These are phyloP conservation scores for Paratinospora sagittata DNA, from an alignment of 164 flowering plant genomes.

Conservation along the genomic window DNA sequence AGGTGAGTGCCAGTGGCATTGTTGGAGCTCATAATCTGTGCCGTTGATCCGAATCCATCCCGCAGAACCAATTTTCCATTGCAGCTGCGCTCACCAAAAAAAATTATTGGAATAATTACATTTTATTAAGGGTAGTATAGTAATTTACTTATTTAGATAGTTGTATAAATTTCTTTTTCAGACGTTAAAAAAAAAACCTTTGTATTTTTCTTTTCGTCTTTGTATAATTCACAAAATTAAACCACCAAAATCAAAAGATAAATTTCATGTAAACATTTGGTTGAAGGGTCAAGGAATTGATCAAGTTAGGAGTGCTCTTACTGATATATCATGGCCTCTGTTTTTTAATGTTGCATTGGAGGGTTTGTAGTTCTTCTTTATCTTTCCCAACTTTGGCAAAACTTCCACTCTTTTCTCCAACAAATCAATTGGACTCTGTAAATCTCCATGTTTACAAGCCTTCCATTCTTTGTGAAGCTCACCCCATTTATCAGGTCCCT, in stretches of 20 bases:
- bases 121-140: too few relatives aligned
- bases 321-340: slow-evolving; percentile 43
- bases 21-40: slow-evolving; percentile 28
- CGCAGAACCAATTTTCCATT: slow-evolving; percentile 25
- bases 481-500: slow-evolving; percentile 45
- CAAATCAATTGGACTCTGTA: slow-evolving; percentile 43
- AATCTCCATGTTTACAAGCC: slow-evolving; percentile 28
- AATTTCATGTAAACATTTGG: too few relatives aligned
- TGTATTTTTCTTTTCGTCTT: too few relatives aligned
- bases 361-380: slow-evolving; percentile 27
- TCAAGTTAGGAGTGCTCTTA: slow-evolving; percentile 19
- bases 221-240: too few relatives aligned
- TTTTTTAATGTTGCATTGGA: slow-evolving; percentile 30
- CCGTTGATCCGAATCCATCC: slow-evolving; percentile 33
- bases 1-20: slow-evolving; percentile 47
- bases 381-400: neutral
- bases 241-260: neutral
- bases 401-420: slow-evolving; percentile 17
- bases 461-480: slow-evolving; percentile 36
- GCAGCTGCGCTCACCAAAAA: slow-evolving; percentile 23
- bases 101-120: too few relatives aligned
- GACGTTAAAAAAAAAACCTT: too few relatives aligned
- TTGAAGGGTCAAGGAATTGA: too few relatives aligned
- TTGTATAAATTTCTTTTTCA: too few relatives aligned
- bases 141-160: too few relatives aligned